Evolutionary conservation across 2,329 filamentous ascomycete genomes (phyloP).

Genomic region (Microdochium bolleyi): DNA sequence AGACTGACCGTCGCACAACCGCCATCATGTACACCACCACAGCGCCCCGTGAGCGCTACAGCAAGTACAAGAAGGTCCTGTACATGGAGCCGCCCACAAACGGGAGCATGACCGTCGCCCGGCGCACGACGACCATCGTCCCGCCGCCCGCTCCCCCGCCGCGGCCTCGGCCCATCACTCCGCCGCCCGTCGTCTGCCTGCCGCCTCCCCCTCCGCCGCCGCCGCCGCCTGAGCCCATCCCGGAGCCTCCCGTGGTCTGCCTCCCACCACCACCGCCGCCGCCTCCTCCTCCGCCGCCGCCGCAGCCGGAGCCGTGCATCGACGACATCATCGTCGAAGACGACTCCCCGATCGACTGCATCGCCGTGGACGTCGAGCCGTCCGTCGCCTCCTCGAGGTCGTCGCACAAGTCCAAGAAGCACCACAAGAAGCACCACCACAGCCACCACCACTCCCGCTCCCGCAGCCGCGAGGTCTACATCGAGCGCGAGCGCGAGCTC

Average conservation of each 20-base stretch:
- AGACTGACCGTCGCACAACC: slow-evolving; percentile 1
- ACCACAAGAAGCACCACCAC: slow-evolving; percentile 12
- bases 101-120: slow-evolving; percentile 25
- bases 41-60: slow-evolving; percentile 22
- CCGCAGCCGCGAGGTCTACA: slow-evolving; percentile 30
- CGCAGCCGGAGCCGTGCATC: slow-evolving; percentile 3
- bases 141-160: slow-evolving; percentile 17
- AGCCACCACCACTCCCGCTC: slow-evolving; percentile 6
- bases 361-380: slow-evolving; percentile 32
- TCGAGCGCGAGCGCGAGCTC: slow-evolving; percentile 40
- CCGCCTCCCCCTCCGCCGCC: slow-evolving; percentile 7
- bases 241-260: slow-evolving; percentile 12
- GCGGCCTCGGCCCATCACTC: slow-evolving; percentile 9
- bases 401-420: slow-evolving; percentile 22
- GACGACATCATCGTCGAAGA: slow-evolving; percentile 11
- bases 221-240: neutral
- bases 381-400: slow-evolving; percentile 12
- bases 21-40: slow-evolving; percentile 17
- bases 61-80: slow-evolving; percentile 29
- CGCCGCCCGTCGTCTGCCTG: slow-evolving; percentile 4
- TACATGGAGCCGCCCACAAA: slow-evolving; percentile 30
- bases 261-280: slow-evolving; percentile 15
- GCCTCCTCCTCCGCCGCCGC: slow-evolving; percentile 7
- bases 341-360: slow-evolving; percentile 28
- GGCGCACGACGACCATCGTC: slow-evolving; percentile 28